Percentiles rank a stretch among this genome's conserved stretches.
Evolutionary conservation across 78 protist species (phyloP).

Genomic region (Thecamonas trahens): DNA sequence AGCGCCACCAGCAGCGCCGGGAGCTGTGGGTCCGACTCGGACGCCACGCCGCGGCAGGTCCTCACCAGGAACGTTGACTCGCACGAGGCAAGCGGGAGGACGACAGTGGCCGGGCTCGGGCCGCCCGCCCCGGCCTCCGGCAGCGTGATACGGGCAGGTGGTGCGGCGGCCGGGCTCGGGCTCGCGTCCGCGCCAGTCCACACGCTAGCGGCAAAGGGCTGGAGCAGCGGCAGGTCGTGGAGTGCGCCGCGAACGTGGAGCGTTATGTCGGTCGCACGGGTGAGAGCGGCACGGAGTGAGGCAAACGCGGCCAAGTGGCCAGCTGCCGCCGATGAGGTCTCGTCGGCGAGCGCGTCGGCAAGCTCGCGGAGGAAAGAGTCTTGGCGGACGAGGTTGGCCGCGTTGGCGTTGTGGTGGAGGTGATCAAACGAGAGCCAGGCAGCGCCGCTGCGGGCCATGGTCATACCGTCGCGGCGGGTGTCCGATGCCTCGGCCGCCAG

Average conservation of each 20-base stretch:
- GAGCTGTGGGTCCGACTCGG: neutral
- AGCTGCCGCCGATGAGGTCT: neutral
- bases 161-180: too few species aligned
- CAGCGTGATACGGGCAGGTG: too few species aligned
- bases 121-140: too few species aligned
- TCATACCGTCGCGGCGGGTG: neutral
- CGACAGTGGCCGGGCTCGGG: too few species aligned
- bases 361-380: neutral
- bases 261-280: too few species aligned
- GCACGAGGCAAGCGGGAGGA: neutral
- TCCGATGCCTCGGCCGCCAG: neutral
- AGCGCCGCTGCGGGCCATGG: neutral
- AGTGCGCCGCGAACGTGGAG: too few species aligned
- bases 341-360: neutral
- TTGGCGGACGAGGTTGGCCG: neutral
- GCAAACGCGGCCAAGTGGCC: too few species aligned
- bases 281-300: too few species aligned
- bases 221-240: too few species aligned
- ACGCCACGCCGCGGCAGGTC: neutral
- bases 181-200: too few species aligned
- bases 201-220: too few species aligned
- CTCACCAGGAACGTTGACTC: conserved; percentile 1
- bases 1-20: conserved; percentile 10
- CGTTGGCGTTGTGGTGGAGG: neutral
- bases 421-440: neutral